phyloP scores from a whole-genome alignment of 441 rosid genomes.

The Pelargonium myrrhifolium region DNA sequence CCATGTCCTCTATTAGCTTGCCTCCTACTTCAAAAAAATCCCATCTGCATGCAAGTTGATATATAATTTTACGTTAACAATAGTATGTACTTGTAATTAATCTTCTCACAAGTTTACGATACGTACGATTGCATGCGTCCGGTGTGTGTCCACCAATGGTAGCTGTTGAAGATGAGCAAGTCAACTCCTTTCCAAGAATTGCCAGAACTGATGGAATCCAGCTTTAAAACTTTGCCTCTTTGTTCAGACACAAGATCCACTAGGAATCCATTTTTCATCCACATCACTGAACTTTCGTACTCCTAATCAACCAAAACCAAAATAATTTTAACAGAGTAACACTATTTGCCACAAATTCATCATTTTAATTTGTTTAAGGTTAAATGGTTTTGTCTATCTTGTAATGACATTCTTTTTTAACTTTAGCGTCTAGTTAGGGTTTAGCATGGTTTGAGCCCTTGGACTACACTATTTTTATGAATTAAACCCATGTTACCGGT shows the following conservation, averaged over 20 bases:
- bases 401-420: too few species aligned
- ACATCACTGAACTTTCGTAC: constrained; percentile 28
- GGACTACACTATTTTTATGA: too few species aligned
- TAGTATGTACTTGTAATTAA: too few species aligned
- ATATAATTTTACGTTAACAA: too few species aligned
- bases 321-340: too few species aligned
- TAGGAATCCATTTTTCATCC: constrained; percentile 37
- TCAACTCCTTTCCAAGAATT: constrained; percentile 34
- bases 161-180: constrained; percentile 46
- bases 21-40: constrained; percentile 34
- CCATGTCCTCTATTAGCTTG: constrained; percentile 32
- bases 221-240: constrained; percentile 36
- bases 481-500: too few species aligned
- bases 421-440: too few species aligned
- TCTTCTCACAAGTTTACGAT: too few species aligned
- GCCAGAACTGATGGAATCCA: constrained; percentile 39
- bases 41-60: constrained; percentile 47
- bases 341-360: too few species aligned
- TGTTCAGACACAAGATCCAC: constrained; percentile 34
- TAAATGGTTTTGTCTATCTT: too few species aligned
- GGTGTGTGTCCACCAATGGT: constrained; percentile 45
- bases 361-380: too few species aligned
- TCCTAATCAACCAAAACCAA: constrained; percentile 25
- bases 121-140: constrained; percentile 31
- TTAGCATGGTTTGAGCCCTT: too few species aligned